Evolutionary conservation across 2,329 filamentous ascomycete genomes (phyloP), one percentile per base, ranked within the genome.

Genomic region (Colletotrichum sp.): DNA sequence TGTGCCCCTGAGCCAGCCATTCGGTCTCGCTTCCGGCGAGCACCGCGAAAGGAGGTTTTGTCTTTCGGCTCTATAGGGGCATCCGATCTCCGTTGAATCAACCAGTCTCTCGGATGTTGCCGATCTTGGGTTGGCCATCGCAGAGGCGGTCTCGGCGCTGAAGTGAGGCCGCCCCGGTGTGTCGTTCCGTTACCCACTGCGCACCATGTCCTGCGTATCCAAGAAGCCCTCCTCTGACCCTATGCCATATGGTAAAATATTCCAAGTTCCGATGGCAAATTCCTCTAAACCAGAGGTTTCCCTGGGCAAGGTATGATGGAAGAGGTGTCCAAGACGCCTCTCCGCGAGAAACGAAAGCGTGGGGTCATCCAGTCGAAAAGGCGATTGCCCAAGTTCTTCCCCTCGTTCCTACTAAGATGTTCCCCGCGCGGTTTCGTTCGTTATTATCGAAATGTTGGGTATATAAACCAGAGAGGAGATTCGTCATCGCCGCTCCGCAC

Each of bases 251-350:
- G 39, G n/a, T 48, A 9, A 6, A 7, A 48, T 48, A 12, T 48
- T 48, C 39, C 39, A 48, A 4, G 0, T 4, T 18, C 18, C 7
- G 9, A 48, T n/a, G 18, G 9, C 39, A 48, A n/a, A 48, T n/a
- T n/a, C 1, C 18, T 52, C 3, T n/a, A 52, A 22, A 22, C 43
- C 43, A 52, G 13, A 52, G 43, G 10, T 13, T 52, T 52, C 3
- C 2, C 43, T 22, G 2, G 10, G 10, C 22, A 22, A 22, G 2
- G 1, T 13, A 3, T 52, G 43, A 13, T 52, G n/a, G 6, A 22
- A 22, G 43, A 52, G 10, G 10, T 1, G 43, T 1, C 0, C 6
- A 22, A 52, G 1, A 8, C 43, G 43, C 10, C 43, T 22, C 0
- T 52, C 43, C n/a, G n/a, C 43, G 43, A 52, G 43, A 22, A 2